A percentile compares a stretch with the other conserved stretches of the same genome.
Conservation (phyloP, 805 yeast species). For the Candida orba region DNA sequence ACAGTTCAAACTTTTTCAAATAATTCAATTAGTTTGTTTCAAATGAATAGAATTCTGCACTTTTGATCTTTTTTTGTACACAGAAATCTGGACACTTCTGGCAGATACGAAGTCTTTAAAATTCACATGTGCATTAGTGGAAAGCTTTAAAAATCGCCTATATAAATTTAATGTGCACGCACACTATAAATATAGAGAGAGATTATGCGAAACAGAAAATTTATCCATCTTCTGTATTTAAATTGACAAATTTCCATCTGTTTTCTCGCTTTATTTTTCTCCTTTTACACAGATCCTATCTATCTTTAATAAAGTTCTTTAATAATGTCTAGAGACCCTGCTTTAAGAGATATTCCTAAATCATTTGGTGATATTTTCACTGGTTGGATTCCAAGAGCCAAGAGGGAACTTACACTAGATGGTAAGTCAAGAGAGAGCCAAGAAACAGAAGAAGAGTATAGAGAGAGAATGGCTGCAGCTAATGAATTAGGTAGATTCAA, state of each 20-base stretch:
- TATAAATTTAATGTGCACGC: no score
- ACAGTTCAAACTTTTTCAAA: no score
- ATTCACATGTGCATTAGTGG: neutral
- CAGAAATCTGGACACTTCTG: no score
- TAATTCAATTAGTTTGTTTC: no score
- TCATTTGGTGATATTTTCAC: constrained; percentile 29
- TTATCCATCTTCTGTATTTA: no score
- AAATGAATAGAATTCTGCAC: no score
- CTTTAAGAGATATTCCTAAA: constrained; percentile 42
- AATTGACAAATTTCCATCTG: no score
- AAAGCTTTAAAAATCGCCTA: no score
- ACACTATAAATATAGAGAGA: no score
- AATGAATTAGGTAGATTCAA: constrained; percentile 18
- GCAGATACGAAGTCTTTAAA: no score
- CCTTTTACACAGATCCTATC: neutral
- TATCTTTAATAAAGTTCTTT: neutral
- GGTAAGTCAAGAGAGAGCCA: constrained; percentile 23
- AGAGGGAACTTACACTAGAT: constrained; percentile 36
- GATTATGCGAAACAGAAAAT: no score
- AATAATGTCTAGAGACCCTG: constrained; percentile 5
- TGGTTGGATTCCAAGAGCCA: constrained; percentile 37
- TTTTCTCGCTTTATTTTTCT: neutral
- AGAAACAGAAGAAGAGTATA: constrained; percentile 22
- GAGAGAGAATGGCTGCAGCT: constrained; percentile 14
- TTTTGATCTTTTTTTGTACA: no score